Evolutionary conservation across 345 rosid genomes (phyloP).

Genomic region (Eucalyptus sp.): DNA sequence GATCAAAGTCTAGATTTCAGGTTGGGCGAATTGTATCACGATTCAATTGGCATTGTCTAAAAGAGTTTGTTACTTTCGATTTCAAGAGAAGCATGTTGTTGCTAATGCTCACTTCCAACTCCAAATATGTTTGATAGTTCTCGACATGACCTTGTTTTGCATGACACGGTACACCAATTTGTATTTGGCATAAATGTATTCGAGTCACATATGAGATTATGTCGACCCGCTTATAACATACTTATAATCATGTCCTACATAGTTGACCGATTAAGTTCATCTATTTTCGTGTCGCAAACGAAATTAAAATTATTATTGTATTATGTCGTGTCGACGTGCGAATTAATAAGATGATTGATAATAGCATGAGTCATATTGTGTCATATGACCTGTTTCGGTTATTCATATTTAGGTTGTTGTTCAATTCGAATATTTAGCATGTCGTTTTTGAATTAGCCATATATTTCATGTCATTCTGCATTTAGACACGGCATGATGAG

Average conservation of each 20-base stretch:
- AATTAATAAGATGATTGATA: background rate
- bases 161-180: background rate
- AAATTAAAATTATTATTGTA: background rate
- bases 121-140: too few relatives aligned
- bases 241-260: background rate
- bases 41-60: background rate
- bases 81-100: fast-evolving
- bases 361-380: background rate
- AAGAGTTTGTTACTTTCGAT: fast-evolving
- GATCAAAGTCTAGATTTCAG: background rate
- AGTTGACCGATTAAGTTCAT: background rate
- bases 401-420: fast-evolving
- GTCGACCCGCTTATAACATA: background rate
- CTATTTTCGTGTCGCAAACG: background rate
- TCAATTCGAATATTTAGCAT: background rate
- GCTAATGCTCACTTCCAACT: background rate
- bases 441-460: background rate
- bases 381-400: fast-evolving
- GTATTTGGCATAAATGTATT: background rate
- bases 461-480: fast-evolving
- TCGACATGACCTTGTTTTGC: background rate
- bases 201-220: background rate
- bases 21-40: fast-evolving
- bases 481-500: background rate
- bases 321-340: fast-evolving